Evolutionary conservation across 2,329 filamentous ascomycete species (phyloP).

Genomic region (Botrytis paeoniae): DNA sequence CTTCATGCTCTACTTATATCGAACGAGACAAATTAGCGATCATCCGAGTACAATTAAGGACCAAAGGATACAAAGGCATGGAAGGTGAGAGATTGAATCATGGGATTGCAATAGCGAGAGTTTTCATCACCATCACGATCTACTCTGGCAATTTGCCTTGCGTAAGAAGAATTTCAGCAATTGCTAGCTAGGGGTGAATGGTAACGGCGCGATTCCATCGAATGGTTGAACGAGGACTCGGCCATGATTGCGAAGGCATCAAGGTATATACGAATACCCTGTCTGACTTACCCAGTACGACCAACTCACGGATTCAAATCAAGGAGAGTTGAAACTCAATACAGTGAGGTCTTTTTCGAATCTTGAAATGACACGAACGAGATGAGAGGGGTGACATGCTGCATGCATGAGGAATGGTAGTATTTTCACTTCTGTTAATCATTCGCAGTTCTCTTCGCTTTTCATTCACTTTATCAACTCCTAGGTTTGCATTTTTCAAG

Average conservation of each 20-base stretch:
- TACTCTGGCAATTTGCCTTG: not conserved
- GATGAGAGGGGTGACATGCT: not conserved
- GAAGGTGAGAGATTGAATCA: not conserved
- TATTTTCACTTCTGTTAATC: not conserved
- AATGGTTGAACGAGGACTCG: not conserved
- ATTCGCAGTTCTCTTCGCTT: not conserved
- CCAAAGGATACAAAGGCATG: not conserved
- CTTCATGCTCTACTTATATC: not conserved
- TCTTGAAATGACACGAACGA: not conserved
- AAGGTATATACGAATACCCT: not conserved
- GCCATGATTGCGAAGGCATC: not conserved
- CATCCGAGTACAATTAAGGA: not conserved
- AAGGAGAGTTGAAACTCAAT: not conserved
- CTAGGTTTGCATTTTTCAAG: not conserved
- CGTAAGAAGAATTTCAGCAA: not conserved
- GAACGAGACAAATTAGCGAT: not conserved
- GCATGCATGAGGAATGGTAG: not conserved
- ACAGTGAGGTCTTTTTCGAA: not conserved
- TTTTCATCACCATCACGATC: not conserved
- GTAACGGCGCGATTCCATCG: not conserved
- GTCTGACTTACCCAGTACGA: not conserved
- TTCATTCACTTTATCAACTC: not conserved
- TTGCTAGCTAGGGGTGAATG: not conserved
- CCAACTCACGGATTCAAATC: not conserved
- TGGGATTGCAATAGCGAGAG: not conserved